Percentiles rank a stretch among this genome's conserved stretches.
Evolutionary conservation across 805 yeast species (phyloP).

Genomic region (Maudiozyma bulderi): DNA sequence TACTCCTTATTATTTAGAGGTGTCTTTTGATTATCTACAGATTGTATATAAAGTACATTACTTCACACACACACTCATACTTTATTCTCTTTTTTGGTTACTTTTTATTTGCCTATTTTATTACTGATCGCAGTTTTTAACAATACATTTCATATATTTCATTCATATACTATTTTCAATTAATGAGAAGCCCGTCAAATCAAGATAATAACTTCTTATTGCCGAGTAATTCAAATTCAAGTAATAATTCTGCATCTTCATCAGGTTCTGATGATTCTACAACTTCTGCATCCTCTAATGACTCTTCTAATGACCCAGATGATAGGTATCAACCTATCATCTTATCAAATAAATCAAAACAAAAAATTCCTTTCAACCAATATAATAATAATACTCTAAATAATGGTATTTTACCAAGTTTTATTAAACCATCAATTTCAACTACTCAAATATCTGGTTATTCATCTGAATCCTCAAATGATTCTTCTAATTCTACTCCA

Average conservation of each 20-base stretch:
- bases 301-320: slow-evolving; percentile 36
- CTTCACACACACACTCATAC: too few relatives aligned
- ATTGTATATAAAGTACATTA: too few relatives aligned
- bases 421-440: slow-evolving; percentile 1
- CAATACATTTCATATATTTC: too few relatives aligned
- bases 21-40: too few relatives aligned
- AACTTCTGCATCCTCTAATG: slow-evolving; percentile 26
- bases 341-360: slow-evolving; percentile 9
- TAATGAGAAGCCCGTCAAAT: slow-evolving; percentile 45
- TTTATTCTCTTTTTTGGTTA: too few relatives aligned
- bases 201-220: slow-evolving; percentile 34
- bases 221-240: slow-evolving; percentile 23
- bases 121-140: too few relatives aligned
- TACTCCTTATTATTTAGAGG: too few relatives aligned
- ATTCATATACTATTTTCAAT: background rate
- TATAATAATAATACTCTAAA: background rate
- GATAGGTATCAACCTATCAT: slow-evolving; percentile 35
- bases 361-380: slow-evolving; percentile 1
- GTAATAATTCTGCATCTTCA: slow-evolving; percentile 12
- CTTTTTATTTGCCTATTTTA: too few relatives aligned
- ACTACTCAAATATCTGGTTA: background rate
- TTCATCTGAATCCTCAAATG: slow-evolving; percentile 1
- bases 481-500: background rate
- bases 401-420: background rate
- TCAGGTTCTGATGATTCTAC: slow-evolving; percentile 2